Evolutionary conservation across 805 yeast genomes (phyloP).

Genomic region (Pichia occidentalis): DNA sequence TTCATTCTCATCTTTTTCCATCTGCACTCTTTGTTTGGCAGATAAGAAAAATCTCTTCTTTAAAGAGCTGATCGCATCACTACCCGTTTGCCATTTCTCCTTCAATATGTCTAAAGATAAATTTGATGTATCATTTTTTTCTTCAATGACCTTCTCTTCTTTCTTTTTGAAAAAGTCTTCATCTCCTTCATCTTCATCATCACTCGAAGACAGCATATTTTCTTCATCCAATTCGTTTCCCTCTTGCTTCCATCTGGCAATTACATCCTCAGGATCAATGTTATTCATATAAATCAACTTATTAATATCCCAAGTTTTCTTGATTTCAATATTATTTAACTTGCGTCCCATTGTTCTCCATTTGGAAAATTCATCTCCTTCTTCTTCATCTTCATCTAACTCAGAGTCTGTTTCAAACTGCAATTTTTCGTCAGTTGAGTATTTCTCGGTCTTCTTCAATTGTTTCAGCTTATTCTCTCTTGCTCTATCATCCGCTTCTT

Average conservation of each 20-base stretch:
- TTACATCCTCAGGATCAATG: slow-evolving; percentile 64
- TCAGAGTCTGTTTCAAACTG: slow-evolving; percentile 50
- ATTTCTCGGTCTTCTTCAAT: neutral
- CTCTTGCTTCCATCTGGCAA: slow-evolving; percentile 63
- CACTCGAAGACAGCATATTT: slow-evolving; percentile 12
- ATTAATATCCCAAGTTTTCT: slow-evolving; percentile 69
- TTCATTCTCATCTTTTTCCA: slow-evolving; percentile 27
- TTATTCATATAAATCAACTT: slow-evolving; percentile 76
- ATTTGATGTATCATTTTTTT: slow-evolving; percentile 36
- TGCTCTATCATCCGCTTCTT: slow-evolving; percentile 34
- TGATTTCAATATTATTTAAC: slow-evolving; percentile 44
- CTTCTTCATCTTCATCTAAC: slow-evolving; percentile 35
- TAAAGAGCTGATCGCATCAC: slow-evolving; percentile 35
- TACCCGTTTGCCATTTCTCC: slow-evolving; percentile 35
- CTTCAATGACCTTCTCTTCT: slow-evolving; percentile 27
- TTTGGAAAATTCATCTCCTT: slow-evolving; percentile 32
- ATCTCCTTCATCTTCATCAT: slow-evolving; percentile 36
- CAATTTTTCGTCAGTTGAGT: slow-evolving; percentile 25
- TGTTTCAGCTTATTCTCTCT: slow-evolving; percentile 40
- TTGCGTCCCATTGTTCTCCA: slow-evolving; percentile 52
- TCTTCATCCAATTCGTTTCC: slow-evolving; percentile 38
- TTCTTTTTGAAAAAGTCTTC: slow-evolving; percentile 55
- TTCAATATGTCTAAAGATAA: slow-evolving; percentile 35
- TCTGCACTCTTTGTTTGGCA: slow-evolving; percentile 37
- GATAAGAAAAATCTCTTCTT: slow-evolving; percentile 48